These are phyloP conservation scores for Capsicum pubescens DNA, from an alignment of 257 asterid species.

Conservation along the genomic window DNA sequence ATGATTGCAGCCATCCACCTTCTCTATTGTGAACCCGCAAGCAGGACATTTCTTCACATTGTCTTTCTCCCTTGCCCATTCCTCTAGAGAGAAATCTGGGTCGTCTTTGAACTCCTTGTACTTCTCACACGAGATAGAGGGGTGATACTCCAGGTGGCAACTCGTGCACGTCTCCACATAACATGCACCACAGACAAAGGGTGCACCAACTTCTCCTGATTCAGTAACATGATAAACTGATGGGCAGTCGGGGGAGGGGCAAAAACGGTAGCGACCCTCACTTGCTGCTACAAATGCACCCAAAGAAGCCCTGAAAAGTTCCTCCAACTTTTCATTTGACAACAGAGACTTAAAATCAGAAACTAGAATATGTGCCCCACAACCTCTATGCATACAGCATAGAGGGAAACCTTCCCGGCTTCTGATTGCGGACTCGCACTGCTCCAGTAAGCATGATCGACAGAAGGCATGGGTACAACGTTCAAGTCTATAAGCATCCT, in stretches of 20 bases:
- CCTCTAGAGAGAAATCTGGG: slow-evolving; percentile 80
- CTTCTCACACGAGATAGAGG: slow-evolving; percentile 65
- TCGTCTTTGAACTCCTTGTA: slow-evolving; percentile 70
- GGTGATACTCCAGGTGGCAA: slow-evolving; percentile 90
- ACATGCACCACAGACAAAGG: slow-evolving; percentile 75
- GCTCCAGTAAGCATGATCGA: slow-evolving; percentile 77
- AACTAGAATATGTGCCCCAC: slow-evolving; percentile 57
- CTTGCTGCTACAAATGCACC: slow-evolving; percentile 74
- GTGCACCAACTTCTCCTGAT: slow-evolving; percentile 35
- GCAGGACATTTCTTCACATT: slow-evolving; percentile 79
- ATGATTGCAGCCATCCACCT: slow-evolving; percentile 92
- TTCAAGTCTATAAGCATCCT: slow-evolving; percentile 69
- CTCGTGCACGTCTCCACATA: slow-evolving; percentile 76
- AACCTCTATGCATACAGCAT: slow-evolving; percentile 53
- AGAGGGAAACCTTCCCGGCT: slow-evolving; percentile 68
- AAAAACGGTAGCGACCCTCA: slow-evolving; percentile 69
- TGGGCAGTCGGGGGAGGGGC: slow-evolving; percentile 97
- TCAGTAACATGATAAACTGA: slow-evolving; percentile 64
- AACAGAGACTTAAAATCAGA: slow-evolving; percentile 67
- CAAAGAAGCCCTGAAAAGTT: slow-evolving; percentile 78
- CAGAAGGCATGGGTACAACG: slow-evolving; percentile 72
- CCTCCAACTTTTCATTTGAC: slow-evolving; percentile 64
- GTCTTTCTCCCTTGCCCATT: slow-evolving; percentile 74
- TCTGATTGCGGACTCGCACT: slow-evolving; percentile 72
- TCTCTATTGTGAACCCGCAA: slow-evolving; percentile 81